These are phyloP conservation scores for Penicillium riverlandense DNA, from an alignment of 495 filamentous ascomycete species.

Conservation along the genomic window DNA sequence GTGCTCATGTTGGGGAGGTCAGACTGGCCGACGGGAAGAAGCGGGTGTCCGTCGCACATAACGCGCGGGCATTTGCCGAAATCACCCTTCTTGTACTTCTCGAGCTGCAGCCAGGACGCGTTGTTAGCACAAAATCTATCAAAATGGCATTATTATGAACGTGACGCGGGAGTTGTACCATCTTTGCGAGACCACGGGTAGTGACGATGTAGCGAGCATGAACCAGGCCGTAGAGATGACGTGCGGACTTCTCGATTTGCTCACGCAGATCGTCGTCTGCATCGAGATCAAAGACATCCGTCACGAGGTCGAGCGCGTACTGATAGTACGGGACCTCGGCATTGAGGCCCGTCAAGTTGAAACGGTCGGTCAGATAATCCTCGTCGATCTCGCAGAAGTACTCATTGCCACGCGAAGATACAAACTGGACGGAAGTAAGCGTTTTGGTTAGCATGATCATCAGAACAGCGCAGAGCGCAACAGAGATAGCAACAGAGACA, in stretches of 20 bases:
- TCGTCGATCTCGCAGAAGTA: conserved; percentile 99
- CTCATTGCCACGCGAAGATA: conserved; percentile 93
- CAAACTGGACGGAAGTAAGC: conserved; percentile 57
- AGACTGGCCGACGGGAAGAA: conserved; percentile 87
- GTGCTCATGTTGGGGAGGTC: conserved; percentile 78
- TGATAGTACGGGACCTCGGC: conserved; percentile 98
- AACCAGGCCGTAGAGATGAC: conserved; percentile 93
- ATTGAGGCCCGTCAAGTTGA: conserved; percentile 96
- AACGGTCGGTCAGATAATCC: conserved; percentile 95
- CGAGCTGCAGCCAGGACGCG: conserved; percentile 51
- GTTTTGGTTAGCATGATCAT: neutral
- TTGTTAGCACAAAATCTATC: conserved; percentile 1
- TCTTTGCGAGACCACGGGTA: conserved; percentile 87
- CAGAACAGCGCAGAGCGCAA: neutral
- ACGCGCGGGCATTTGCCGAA: conserved; percentile 98
- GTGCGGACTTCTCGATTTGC: conserved; percentile 94
- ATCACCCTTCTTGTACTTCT: conserved; percentile 97
- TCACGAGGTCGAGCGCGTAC: conserved; percentile 96
- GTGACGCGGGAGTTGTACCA: conserved; percentile 50
- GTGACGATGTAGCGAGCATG: conserved; percentile 98
- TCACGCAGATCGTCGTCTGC: conserved; percentile 97
- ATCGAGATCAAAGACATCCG: conserved; percentile 98
- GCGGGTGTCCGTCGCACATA: conserved; percentile 81
- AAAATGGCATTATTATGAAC: too few species aligned
- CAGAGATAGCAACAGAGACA: too few species aligned